Percentiles rank a stretch among this genome's conserved stretches.
phyloP scores from a whole-genome alignment of 805 yeast genomes.

The Sugiyamaella qingdaonensis region DNA sequence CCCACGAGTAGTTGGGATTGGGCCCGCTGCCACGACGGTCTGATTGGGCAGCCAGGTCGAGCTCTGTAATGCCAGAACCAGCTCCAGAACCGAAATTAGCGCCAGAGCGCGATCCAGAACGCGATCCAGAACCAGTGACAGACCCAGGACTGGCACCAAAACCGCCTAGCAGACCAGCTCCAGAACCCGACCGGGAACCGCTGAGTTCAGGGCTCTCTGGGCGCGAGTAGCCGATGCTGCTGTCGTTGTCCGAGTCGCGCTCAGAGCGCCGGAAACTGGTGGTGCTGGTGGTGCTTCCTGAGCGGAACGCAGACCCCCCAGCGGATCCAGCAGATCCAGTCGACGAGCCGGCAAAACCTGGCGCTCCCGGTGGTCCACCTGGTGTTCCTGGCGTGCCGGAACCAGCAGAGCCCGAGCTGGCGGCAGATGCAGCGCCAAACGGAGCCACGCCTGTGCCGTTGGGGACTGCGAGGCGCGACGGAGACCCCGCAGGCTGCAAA shows the following conservation, averaged over 20 bases:
- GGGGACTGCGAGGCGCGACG: background rate
- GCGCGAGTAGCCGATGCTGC: constrained; percentile 1
- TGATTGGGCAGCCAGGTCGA: background rate
- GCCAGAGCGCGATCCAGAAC: too few relatives aligned
- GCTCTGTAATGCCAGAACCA: too few relatives aligned
- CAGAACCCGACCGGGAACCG: too few relatives aligned
- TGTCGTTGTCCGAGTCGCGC: constrained; percentile 1
- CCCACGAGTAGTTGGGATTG: background rate
- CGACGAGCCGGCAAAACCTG: background rate
- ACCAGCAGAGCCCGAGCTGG: background rate
- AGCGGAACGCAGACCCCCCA: background rate
- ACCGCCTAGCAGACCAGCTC: too few relatives aligned
- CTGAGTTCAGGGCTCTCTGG: background rate
- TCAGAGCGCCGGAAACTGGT: background rate
- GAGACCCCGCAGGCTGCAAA: background rate
- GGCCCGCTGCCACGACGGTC: background rate
- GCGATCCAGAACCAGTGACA: too few relatives aligned
- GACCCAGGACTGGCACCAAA: too few relatives aligned
- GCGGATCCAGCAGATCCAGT: background rate
- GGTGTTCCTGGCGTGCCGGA: background rate
- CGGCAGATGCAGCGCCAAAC: background rate
- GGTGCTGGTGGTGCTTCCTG: background rate
- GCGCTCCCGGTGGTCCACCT: background rate
- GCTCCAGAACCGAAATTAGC: too few relatives aligned
- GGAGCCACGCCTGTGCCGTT: background rate